These are phyloP conservation scores for Ensete ventricosum DNA, from an alignment of 176 grass and related monocot species.

Conservation along the genomic window DNA sequence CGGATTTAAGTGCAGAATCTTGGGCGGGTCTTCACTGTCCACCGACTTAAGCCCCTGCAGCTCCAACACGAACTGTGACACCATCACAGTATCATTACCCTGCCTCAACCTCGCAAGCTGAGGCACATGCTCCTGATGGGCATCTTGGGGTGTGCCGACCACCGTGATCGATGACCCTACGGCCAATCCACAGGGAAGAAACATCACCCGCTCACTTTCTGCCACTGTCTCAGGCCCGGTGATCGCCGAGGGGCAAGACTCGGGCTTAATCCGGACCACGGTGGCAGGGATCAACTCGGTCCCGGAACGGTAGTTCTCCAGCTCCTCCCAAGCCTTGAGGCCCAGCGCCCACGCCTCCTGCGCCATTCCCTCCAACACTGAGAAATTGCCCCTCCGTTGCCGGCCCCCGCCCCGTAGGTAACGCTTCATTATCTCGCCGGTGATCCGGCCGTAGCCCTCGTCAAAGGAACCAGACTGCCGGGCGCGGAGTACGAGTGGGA, in stretches of 20 bases:
- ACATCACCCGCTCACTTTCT: slow-evolving; percentile 1
- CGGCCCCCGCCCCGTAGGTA: not conserved
- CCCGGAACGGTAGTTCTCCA: slow-evolving; percentile 31
- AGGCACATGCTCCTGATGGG: slow-evolving; percentile 46
- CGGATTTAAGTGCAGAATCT: slow-evolving; percentile 90
- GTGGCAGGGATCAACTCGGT: slow-evolving; percentile 23
- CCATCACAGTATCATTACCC: slow-evolving; percentile 61
- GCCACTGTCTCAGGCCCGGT: not conserved
- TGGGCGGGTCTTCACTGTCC: slow-evolving; percentile 76
- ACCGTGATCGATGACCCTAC: slow-evolving; percentile 81
- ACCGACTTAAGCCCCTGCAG: slow-evolving; percentile 53
- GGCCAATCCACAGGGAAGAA: slow-evolving; percentile 68
- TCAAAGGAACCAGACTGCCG: not conserved
- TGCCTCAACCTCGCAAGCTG: slow-evolving; percentile 39
- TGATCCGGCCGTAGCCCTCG: not conserved
- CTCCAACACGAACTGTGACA: slow-evolving; percentile 88
- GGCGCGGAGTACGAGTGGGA: not conserved
- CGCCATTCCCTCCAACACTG: slow-evolving; percentile 65
- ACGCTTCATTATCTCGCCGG: not conserved
- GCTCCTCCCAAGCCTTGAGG: slow-evolving; percentile 52
- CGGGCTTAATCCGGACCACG: slow-evolving; percentile 24
- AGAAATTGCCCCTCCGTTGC: slow-evolving; percentile 33
- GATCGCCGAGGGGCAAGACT: slow-evolving; percentile 37
- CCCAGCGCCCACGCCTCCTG: slow-evolving; percentile 61
- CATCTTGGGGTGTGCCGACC: slow-evolving; percentile 43